These are phyloP conservation scores for Rhododendron kiyosumense DNA, from an alignment of 148 eudicot species.

Conservation along the genomic window DNA sequence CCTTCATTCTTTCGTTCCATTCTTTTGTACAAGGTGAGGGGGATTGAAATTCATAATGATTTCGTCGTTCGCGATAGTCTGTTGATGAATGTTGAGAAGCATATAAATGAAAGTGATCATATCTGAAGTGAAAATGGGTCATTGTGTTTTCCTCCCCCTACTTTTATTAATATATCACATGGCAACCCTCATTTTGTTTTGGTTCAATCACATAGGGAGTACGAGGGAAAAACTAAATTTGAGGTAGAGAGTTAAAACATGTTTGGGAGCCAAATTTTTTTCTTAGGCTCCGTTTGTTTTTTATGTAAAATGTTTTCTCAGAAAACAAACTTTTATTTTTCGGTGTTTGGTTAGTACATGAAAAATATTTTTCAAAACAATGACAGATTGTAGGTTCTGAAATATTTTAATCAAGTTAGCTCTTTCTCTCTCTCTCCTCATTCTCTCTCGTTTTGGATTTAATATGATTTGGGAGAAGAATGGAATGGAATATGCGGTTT, in stretches of 20 bases:
- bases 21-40: not conserved
- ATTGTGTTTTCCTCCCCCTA: not conserved
- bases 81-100: conserved; percentile 18
- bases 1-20: not conserved
- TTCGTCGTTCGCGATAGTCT: not conserved
- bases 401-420: too few species aligned
- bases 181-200: not conserved
- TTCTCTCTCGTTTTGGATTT: too few species aligned
- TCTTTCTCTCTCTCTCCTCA: too few species aligned
- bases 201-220: not conserved
- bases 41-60: not conserved
- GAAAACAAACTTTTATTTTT: too few species aligned
- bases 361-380: too few species aligned
- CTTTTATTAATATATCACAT: not conserved
- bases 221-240: not conserved
- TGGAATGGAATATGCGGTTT: too few species aligned
- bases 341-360: too few species aligned
- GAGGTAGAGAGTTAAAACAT: not conserved
- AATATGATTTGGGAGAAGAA: too few species aligned
- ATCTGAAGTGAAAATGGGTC: not conserved
- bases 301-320: too few species aligned
- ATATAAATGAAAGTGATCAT: not conserved
- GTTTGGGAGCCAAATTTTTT: not conserved
- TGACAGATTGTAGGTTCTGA: too few species aligned
- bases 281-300: too few species aligned